phyloP scores from a whole-genome alignment of 495 filamentous ascomycete genomes.

The Durotheca rogersii region DNA sequence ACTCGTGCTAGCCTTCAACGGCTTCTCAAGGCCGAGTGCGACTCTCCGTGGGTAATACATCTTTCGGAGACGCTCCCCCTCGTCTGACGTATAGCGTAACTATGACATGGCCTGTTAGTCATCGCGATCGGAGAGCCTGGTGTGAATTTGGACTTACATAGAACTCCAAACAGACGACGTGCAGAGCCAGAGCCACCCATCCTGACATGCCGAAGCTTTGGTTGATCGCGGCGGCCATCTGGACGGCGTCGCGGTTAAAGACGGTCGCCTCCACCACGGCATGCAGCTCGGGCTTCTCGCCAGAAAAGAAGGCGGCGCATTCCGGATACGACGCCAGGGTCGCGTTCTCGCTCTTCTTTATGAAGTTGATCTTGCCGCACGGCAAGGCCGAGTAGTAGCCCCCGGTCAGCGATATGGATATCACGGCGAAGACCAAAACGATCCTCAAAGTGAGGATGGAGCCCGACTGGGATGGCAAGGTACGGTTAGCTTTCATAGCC shows the following conservation, averaged over 20 bases:
- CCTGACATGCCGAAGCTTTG: slow-evolving; percentile 46
- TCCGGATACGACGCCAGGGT: slow-evolving; percentile 40
- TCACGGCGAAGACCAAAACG: slow-evolving; percentile 40
- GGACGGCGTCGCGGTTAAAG: slow-evolving; percentile 20
- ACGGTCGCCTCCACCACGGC: slow-evolving; percentile 38
- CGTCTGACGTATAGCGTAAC: slow-evolving; percentile 51
- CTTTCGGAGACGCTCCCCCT: slow-evolving; percentile 48
- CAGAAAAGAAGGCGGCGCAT: slow-evolving; percentile 35
- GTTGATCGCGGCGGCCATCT: slow-evolving; percentile 41
- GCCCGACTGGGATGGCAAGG: slow-evolving; percentile 39
- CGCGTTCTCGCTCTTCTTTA: slow-evolving; percentile 25
- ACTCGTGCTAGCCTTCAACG: slow-evolving; percentile 51
- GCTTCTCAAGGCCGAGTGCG: slow-evolving; percentile 48
- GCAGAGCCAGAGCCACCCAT: slow-evolving; percentile 48
- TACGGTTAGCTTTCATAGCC: not conserved
- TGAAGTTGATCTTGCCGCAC: slow-evolving; percentile 48
- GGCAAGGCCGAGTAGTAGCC: slow-evolving; percentile 38
- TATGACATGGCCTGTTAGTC: slow-evolving; percentile 14
- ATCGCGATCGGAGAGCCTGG: too few species aligned
- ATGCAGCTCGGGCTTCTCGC: slow-evolving; percentile 25
- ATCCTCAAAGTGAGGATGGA: slow-evolving; percentile 51
- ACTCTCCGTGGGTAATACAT: slow-evolving; percentile 54
- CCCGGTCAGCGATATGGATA: slow-evolving; percentile 33
- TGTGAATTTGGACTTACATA: slow-evolving; percentile 39
- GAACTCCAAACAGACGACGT: slow-evolving; percentile 50